Percentiles rank a stretch among this genome's conserved stretches.
phyloP scores from a whole-genome alignment of 2,329 filamentous ascomycete genomes.

The Verticillium zaregamsianum region DNA sequence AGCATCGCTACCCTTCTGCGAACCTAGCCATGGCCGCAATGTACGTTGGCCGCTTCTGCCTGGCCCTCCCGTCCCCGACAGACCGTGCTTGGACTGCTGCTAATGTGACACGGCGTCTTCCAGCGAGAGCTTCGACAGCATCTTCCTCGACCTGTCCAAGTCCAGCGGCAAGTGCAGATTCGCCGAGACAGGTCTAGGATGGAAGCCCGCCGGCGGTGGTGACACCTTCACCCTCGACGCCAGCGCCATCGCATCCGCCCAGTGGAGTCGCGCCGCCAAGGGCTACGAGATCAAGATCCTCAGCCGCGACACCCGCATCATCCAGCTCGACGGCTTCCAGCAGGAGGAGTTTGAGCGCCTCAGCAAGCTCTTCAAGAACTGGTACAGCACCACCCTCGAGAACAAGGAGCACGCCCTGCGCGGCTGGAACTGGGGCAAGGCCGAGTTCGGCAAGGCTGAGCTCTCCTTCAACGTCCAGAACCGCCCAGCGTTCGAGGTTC shows the following conservation, averaged over 20 bases:
- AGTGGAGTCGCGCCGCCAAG: slow-evolving; percentile 91
- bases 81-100: neutral
- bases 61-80: neutral
- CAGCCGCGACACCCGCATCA: slow-evolving; percentile 76
- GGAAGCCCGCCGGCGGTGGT: slow-evolving; percentile 84
- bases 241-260: slow-evolving; percentile 77
- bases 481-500: slow-evolving; percentile 91
- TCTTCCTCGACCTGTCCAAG: slow-evolving; percentile 93
- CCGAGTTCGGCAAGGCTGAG: slow-evolving; percentile 93
- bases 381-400: slow-evolving; percentile 93
- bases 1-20: neutral
- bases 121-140: slow-evolving; percentile 93
- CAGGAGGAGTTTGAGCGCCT: slow-evolving; percentile 92
- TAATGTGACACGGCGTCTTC: neutral
- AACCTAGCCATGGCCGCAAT: slow-evolving; percentile 11
- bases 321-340: slow-evolving; percentile 93
- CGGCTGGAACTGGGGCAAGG: slow-evolving; percentile 99
- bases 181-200: slow-evolving; percentile 89
- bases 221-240: slow-evolving; percentile 93
- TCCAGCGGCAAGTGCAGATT: slow-evolving; percentile 91
- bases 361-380: slow-evolving; percentile 91
- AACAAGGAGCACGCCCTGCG: slow-evolving; percentile 90
- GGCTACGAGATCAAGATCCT: slow-evolving; percentile 93
- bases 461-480: slow-evolving; percentile 96
- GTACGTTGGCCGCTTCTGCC: neutral